Conservation (phyloP, 306 rosid genomes). For the Gastrolobium bilobum region DNA sequence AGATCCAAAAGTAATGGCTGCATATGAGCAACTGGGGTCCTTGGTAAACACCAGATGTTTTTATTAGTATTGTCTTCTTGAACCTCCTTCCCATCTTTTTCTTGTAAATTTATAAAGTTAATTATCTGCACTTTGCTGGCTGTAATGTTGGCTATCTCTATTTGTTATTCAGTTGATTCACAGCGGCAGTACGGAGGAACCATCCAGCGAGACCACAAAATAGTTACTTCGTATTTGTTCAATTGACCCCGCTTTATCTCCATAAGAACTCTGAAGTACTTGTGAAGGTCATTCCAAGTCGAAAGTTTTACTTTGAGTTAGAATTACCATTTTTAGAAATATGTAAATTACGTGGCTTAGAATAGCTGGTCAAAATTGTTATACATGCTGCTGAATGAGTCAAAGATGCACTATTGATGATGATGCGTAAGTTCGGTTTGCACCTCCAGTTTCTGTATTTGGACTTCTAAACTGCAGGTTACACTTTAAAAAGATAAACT, state of each 20-base stretch:
- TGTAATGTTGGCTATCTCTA: conserved; percentile 16
- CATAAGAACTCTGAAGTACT: background rate
- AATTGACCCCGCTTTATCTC: conserved; percentile 23
- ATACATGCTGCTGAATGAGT: background rate
- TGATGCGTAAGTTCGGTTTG: conserved; percentile 19
- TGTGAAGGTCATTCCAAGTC: conserved; percentile 36
- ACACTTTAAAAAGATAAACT: no score
- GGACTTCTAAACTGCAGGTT: background rate
- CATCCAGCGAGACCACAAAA: conserved; percentile 52
- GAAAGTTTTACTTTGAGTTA: conserved; percentile 8
- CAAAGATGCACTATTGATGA: conserved; percentile 19
- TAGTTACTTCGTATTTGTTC: conserved; percentile 34
- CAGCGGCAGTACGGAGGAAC: conserved; percentile 65
- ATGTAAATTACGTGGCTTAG: conserved; percentile 42
- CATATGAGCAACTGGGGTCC: conserved; percentile 92
- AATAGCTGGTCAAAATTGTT: conserved; percentile 32
- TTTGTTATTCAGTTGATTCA: conserved; percentile 72
- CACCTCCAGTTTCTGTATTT: conserved; percentile 10
- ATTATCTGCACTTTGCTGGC: conserved; percentile 22
- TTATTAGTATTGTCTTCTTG: conserved; percentile 10
- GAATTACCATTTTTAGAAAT: conserved; percentile 21
- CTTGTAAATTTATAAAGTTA: conserved; percentile 11
- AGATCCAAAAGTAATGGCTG: conserved; percentile 91
- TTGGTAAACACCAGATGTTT: conserved; percentile 62
- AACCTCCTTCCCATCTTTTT: background rate